These are phyloP conservation scores for Colletotrichum truncatum DNA, from an alignment of 2,329 filamentous ascomycete genomes.

Conservation along the genomic window DNA sequence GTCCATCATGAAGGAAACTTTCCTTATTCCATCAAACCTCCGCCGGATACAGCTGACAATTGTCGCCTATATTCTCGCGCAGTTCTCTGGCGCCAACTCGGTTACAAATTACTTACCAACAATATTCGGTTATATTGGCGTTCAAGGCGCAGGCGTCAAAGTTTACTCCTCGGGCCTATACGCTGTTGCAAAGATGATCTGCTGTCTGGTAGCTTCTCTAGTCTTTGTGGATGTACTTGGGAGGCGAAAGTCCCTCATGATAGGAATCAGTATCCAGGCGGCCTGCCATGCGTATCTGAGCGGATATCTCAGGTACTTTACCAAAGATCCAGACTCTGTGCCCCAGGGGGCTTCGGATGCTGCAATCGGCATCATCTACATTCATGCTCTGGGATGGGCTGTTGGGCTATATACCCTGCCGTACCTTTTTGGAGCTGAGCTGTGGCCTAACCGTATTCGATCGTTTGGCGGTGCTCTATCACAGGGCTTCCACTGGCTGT, in stretches of 20 bases:
- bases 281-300: slow-evolving; percentile 50
- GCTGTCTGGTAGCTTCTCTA: slow-evolving; percentile 49
- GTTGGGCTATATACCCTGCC: slow-evolving; percentile 47
- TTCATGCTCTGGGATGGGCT: slow-evolving; percentile 55
- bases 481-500: slow-evolving; percentile 1
- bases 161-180: slow-evolving; percentile 53
- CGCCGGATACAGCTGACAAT: slow-evolving; percentile 48
- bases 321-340: slow-evolving; percentile 32
- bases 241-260: slow-evolving; percentile 46
- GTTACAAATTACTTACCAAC: slow-evolving; percentile 34
- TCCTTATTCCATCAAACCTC: slow-evolving; percentile 46
- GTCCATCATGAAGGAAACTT: slow-evolving; percentile 44
- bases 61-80: slow-evolving; percentile 47
- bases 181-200: slow-evolving; percentile 51
- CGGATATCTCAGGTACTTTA: slow-evolving; percentile 46
- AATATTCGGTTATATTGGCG: slow-evolving; percentile 36
- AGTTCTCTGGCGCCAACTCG: slow-evolving; percentile 53
- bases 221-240: slow-evolving; percentile 55
- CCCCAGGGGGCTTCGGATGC: slow-evolving; percentile 41
- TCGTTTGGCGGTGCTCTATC: slow-evolving; percentile 40
- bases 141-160: slow-evolving; percentile 37
- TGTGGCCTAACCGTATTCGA: slow-evolving; percentile 55
- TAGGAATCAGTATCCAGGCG: slow-evolving; percentile 46
- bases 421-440: slow-evolving; percentile 53
- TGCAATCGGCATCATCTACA: slow-evolving; percentile 53